Evolutionary conservation across 192 early-diverging fungal genomes (phyloP).

Genomic region (Spizellomyces sp.): DNA sequence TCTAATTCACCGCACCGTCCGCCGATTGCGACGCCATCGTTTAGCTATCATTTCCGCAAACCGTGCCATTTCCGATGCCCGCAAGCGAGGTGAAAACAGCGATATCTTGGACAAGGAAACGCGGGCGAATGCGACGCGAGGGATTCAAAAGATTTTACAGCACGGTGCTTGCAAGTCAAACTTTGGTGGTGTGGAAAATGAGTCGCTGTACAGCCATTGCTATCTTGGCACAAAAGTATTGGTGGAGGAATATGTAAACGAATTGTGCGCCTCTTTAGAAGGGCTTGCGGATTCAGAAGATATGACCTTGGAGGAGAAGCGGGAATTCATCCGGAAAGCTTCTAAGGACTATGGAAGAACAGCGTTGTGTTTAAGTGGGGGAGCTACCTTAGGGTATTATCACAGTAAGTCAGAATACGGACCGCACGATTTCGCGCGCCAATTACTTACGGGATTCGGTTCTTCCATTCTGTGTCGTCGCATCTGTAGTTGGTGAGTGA

Average conservation of each 20-base stretch:
- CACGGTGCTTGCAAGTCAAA: slow-evolving; percentile 70
- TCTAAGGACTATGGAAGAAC: slow-evolving; percentile 72
- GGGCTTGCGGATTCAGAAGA: slow-evolving; percentile 28
- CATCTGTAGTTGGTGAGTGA: slow-evolving; percentile 3
- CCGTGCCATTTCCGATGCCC: neutral
- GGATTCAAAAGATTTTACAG: slow-evolving; percentile 22
- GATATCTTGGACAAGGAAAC: neutral
- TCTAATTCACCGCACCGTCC: slow-evolving; percentile 60
- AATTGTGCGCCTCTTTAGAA: slow-evolving; percentile 48
- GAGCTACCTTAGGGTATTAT: slow-evolving; percentile 57
- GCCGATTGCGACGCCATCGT: slow-evolving; percentile 20
- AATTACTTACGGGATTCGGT: too few species aligned
- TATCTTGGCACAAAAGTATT: slow-evolving; percentile 75
- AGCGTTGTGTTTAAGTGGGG: slow-evolving; percentile 79
- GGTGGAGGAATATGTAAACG: slow-evolving; percentile 68
- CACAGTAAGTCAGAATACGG: slow-evolving; percentile 29
- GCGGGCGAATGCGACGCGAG: slow-evolving; percentile 7
- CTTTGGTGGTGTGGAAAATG: slow-evolving; percentile 77
- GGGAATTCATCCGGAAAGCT: slow-evolving; percentile 61
- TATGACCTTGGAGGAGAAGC: slow-evolving; percentile 54
- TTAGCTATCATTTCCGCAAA: neutral
- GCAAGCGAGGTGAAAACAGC: neutral
- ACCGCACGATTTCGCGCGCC: too few species aligned
- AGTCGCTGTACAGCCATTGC: slow-evolving; percentile 68
- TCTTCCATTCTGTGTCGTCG: too few species aligned